Base-by-base conservation (phyloP, 106 monocot genomes). In the Dioscorea alata region DNA sequence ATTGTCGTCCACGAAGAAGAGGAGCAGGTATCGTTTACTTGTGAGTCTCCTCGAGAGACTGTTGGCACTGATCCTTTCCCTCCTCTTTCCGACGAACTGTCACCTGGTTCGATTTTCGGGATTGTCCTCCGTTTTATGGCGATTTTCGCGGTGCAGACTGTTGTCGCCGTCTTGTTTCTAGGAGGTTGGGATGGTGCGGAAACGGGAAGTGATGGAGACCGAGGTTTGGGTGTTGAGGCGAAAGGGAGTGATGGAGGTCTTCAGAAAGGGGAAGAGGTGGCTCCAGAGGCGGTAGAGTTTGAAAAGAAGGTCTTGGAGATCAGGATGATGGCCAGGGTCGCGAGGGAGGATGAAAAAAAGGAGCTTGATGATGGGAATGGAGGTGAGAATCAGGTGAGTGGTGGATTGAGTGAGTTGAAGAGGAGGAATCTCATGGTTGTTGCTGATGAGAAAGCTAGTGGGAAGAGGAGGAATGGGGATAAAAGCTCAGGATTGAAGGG, bases 241-340 rank as follows among this genome's bases (percentile, higher is more conserved):
- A 69, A 57, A 48, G 12, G 48, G 28, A 1, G 42, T 6, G 64
- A 16, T 66, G 65, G 22, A 1, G 42, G 48, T 33, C 13, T 42
- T 42, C 13, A 35, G 31, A 33, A 64, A 13, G n/a, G 19, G 20
- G 23, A 25, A 8, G 49, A 1, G 35, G 23, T 58, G 15, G 51
- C 18, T 18, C 23, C 19, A 18, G n/a, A 33, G 49, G 66, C 0
- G 62, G 22, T 17, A 61, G 66, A 79, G 65, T 62, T 84, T 17
- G 72, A 76, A 49, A 64, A n/a, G 73, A 71, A 31, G 75, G 75
- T 84, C 9, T 32, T 6, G 68, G 66, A 68, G 71, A 84, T 84
- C 23, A 51, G 76, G 57, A 66, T 50, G 23, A 80, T 80, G 80
- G 84, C 70, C 23, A 74, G 50, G 74, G 80, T 70, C 72, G 75